Evolutionary conservation across 1,284 basidiomycete genomes (phyloP).

Genomic region (Moesziomyces antarcticus): DNA sequence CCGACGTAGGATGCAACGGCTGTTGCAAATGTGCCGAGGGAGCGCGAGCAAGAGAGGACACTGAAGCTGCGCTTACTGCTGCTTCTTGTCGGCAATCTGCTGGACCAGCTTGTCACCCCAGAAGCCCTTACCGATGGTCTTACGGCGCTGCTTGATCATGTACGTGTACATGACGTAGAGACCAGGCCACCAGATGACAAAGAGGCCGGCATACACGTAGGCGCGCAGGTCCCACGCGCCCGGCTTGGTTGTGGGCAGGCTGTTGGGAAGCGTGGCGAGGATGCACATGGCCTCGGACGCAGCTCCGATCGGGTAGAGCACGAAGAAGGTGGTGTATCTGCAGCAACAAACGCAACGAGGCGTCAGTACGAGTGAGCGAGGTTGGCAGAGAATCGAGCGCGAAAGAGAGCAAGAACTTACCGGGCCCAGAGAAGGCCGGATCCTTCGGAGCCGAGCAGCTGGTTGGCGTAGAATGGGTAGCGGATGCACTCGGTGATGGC

Average conservation of each 20-base stretch:
- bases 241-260: slow-evolving; percentile 38
- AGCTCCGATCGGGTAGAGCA: slow-evolving; percentile 92
- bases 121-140: slow-evolving; percentile 74
- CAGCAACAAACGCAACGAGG: background rate
- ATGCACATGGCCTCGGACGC: slow-evolving; percentile 88
- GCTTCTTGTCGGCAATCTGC: slow-evolving; percentile 60
- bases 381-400: too few relatives aligned
- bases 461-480: slow-evolving; percentile 87
- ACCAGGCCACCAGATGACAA: slow-evolving; percentile 90
- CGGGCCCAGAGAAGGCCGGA: slow-evolving; percentile 61
- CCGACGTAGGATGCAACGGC: background rate
- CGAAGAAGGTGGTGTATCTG: slow-evolving; percentile 89
- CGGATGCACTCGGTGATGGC: slow-evolving; percentile 89
- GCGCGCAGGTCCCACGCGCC: slow-evolving; percentile 44
- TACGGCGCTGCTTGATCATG: slow-evolving; percentile 86
- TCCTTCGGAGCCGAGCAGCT: slow-evolving; percentile 70
- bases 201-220: slow-evolving; percentile 74
- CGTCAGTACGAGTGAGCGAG: background rate
- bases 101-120: slow-evolving; percentile 56
- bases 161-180: slow-evolving; percentile 88
- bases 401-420: slow-evolving; percentile 66
- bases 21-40: background rate
- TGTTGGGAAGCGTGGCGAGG: slow-evolving; percentile 78
- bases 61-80: slow-evolving; percentile 9
- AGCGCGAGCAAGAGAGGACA: background rate